Base-by-base conservation (phyloP, 495 filamentous ascomycete genomes). In the Talaromyces liani region DNA sequence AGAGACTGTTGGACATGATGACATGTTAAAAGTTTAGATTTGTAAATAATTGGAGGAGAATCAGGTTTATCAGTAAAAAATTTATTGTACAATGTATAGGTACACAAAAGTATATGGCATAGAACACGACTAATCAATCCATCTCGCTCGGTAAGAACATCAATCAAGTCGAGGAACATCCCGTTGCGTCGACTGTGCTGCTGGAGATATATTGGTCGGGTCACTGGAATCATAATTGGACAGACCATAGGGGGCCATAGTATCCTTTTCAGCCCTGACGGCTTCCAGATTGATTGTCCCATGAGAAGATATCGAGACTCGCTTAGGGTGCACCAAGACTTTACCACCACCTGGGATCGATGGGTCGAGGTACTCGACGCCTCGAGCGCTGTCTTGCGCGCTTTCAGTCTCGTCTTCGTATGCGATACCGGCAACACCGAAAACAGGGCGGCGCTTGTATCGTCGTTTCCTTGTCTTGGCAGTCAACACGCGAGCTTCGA, bases 401-500 rank as follows among this genome's bases (percentile, higher is more conserved):
- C 68, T 70, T 10, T 70, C 68, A 5, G 68, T 68, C 59, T 73
- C 65, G 54, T 84, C 81, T 55, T 80, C 76, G 14, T 76, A 71
- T 2, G 74, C 79, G 64, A 85, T 75, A 72, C 82, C 82, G 72
- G 71, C 81, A 31, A 85, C 68, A 73, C 82, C 80, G 20, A 81
- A 71, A 56, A 81, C 70, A 27, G 80, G 78, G 58, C 71, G 73
- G 6, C 66, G 65, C 62, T 60, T 64, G 16, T 66, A 66, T 53
- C 72, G 70, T 68, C 70, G 75, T 65, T 77, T 76, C 53, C 69
- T 65, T 58, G 75, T 75, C 73, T 75, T 80, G 1, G 73, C 73
- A 27, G 72, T 70, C 64, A 97, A 63, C 33, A 95, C 79, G 62
- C 94, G 84, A 3, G 88, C 89, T 69, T 84, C 74, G 3, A 94